Base-by-base conservation (phyloP, 1,139 yeast genomes). In the Cylindricascospora bacillispora region DNA sequence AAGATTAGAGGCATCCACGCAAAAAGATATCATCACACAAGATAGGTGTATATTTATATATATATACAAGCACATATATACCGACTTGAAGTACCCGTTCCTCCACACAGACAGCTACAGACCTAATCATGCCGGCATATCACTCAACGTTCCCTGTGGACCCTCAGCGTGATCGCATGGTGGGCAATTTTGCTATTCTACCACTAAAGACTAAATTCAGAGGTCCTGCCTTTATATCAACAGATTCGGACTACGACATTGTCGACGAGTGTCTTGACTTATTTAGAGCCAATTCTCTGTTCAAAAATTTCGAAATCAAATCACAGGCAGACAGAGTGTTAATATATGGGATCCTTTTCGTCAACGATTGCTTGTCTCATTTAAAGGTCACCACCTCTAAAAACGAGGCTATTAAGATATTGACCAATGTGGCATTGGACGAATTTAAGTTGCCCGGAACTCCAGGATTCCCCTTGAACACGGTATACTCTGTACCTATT, bases 321-420 rank as follows among this genome's bases (percentile, higher is more conserved):
- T 94, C 95, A 9, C 83, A 93, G 13, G 80, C 95, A 3, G 99
- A 89, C 57, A 68, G 99, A 43, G 70, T 89, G n/a, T 65, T 89
- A 39, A 86, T 92, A 47, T 89, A 89, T 54, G 99, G 98, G n/a
- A 89, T 89, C 36, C 63, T 92, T 37, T 89, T 73, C 54, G 72
- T 82, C 25, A 80, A 92, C 35, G 93, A 83, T 50, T 83, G 95
- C 56, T 65, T 89, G 39, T 64, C 75, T 30, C 69, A 73, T 37
- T 62, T 89, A 43, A 63, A 56, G 32, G 54, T 58, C 26, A 56
- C 64, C 4, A 60, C 63, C 10, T 49, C 62, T 22, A 56, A 59
- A 30, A 61, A 63, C 34, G 95, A 86, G 32, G 95, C 95, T 1
- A 65, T 67, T 31, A 70, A 82, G 43, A 57, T 65, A 14, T 67